Base-by-base conservation (phyloP, 2,329 filamentous ascomycete species). In the Fusarium paranaense region DNA sequence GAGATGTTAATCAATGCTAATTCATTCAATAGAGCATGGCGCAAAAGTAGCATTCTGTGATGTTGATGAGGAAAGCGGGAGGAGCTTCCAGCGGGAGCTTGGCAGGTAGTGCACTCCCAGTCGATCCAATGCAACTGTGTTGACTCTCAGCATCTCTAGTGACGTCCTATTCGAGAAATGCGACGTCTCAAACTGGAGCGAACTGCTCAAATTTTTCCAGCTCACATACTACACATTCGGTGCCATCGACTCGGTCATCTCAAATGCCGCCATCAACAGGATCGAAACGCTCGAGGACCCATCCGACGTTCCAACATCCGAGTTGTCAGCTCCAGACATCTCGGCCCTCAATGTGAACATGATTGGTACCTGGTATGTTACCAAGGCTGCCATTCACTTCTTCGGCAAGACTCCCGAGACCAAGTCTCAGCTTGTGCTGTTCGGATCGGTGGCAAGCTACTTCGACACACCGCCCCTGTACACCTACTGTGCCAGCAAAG, bases 331-430 rank as follows among this genome's bases (percentile, higher is more conserved):
- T 6, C 67, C 62, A 2, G 40, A 62, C 35, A 2, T 70, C 2
- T 62, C 62, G 8, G 58, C 32, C 6, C 14, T 70, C 5, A 66
- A 66, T 8, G 63, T 69, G 7, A 69, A 69, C 30, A 30, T 33
- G 6, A 18, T 69, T 18, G 67, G 67, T 4, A 62, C 57, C 6
- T 62, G 57, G 50, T 69, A 62, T 14, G 62, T 69, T 16, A 37
- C 67, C 5, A 58, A 37, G 16, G 58, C 50, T 27, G 67, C 67
- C 14, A 35, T 69, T 16, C 63, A 66, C 50, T 69, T 66, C 35
- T 69, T 70, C 18, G 22, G 30, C n/a, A 70, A 70, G n/a, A 18
- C 54, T 16, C 67, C 67, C 6, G 58, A 70, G 22, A 70, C 59
- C 7, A 54, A n/a, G 20, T 69, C 58, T 18, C 63, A 70, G 38